A percentile compares a stretch with the other conserved stretches of the same genome.
These are phyloP conservation scores for Firmiana major DNA, from an alignment of 345 rosid species.

Conservation along the genomic window DNA sequence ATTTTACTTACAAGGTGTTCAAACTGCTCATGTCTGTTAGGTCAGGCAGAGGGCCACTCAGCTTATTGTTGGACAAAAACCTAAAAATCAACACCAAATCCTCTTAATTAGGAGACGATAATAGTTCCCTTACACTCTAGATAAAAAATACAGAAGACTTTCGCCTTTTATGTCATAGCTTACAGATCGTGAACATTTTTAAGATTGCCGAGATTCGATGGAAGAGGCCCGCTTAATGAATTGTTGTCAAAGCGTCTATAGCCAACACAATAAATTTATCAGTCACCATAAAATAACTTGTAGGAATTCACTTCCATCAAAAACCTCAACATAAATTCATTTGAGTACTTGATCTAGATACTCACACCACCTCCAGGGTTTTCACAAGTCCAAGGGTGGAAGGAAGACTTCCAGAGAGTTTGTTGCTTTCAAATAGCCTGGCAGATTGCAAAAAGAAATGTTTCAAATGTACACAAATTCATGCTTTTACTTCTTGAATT, in stretches of 20 bases:
- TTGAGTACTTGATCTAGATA: constrained; percentile 16
- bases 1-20: constrained; percentile 56
- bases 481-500: not conserved
- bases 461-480: not conserved
- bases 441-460: not conserved
- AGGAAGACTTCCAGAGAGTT: constrained; percentile 56
- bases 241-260: constrained; percentile 81
- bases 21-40: constrained; percentile 51
- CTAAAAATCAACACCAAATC: constrained; percentile 31
- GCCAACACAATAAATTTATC: constrained; percentile 11
- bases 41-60: constrained; percentile 60
- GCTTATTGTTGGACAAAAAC: constrained; percentile 61
- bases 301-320: not conserved
- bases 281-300: not conserved
- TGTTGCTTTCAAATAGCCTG: constrained; percentile 80
- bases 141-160: not conserved
- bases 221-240: constrained; percentile 45
- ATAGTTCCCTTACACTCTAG: not conserved
- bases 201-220: constrained; percentile 56
- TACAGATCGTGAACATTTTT: constrained; percentile 56
- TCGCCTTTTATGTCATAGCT: constrained; percentile 26
- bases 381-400: constrained; percentile 55
- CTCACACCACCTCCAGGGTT: constrained; percentile 68
- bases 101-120: not conserved
- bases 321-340: not conserved